Percentiles rank a stretch among this genome's conserved stretches.
Evolutionary conservation across 495 filamentous ascomycete genomes (phyloP).

Genomic region (Cudoniella acicularis): DNA sequence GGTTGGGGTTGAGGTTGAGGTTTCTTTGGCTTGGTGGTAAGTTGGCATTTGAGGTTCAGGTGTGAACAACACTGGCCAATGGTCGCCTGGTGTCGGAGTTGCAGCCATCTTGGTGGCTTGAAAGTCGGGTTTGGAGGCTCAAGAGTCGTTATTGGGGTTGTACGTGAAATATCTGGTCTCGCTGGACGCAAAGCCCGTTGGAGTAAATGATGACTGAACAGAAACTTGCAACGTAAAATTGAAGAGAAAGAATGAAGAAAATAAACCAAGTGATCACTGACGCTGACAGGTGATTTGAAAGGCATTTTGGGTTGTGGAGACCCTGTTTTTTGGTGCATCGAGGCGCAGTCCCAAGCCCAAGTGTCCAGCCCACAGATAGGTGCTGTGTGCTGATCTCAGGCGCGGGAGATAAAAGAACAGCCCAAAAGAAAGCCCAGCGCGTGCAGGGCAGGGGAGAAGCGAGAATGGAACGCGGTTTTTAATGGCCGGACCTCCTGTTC

Average conservation of each 20-base stretch:
- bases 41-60: too few relatives aligned
- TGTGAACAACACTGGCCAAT: too few relatives aligned
- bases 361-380: too few relatives aligned
- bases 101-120: neutral
- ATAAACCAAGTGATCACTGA: neutral
- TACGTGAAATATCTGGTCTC: neutral
- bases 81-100: too few relatives aligned
- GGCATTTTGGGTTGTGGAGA: neutral
- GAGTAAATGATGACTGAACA: neutral
- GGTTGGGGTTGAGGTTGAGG: neutral
- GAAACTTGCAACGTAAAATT: neutral
- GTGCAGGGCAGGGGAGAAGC: too few relatives aligned
- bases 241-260: neutral
- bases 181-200: neutral
- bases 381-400: neutral
- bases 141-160: neutral
- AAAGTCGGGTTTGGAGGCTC: neutral
- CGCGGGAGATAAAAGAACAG: neutral
- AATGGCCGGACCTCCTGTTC: too few relatives aligned
- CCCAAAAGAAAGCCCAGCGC: neutral
- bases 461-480: too few relatives aligned
- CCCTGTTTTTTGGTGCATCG: conserved; percentile 4
- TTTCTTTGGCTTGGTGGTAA: neutral
- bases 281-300: neutral
- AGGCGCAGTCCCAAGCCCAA: conserved; percentile 11